Evolutionary conservation across 257 asterid genomes (phyloP).

Genomic region (Thymus quinquecostatus): DNA sequence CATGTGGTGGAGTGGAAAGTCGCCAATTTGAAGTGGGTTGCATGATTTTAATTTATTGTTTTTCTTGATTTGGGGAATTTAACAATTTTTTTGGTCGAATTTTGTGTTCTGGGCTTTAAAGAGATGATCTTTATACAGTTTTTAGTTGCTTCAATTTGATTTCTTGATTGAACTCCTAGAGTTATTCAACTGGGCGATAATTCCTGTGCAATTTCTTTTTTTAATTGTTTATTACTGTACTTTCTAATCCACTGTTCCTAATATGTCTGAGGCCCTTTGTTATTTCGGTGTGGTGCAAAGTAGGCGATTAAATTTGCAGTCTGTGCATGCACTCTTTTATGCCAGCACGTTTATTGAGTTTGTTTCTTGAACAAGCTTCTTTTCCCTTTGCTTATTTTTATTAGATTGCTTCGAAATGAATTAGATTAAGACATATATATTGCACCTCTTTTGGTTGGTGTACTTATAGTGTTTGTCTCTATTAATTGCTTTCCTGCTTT

Average conservation of each 20-base stretch:
- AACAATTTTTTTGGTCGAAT: conserved; percentile 22
- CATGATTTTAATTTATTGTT: not conserved
- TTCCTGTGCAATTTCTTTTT: not conserved
- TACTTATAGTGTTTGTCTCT: conserved; percentile 10
- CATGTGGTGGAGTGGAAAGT: conserved; percentile 32
- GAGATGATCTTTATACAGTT: conserved; percentile 18
- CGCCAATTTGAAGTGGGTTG: conserved; percentile 35
- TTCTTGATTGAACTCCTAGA: not conserved
- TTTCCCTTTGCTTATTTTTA: conserved; percentile 10
- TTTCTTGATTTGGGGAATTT: conserved; percentile 34
- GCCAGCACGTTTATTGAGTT: conserved; percentile 20
- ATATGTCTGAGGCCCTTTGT: conserved; percentile 5
- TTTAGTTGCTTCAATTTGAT: conserved; percentile 15
- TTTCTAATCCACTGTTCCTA: not conserved
- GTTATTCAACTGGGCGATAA: conserved; percentile 4
- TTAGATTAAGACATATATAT: conserved; percentile 19
- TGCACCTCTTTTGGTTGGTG: conserved; percentile 16
- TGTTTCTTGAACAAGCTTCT: conserved; percentile 16
- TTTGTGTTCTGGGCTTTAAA: not conserved
- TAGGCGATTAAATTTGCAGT: conserved; percentile 25
- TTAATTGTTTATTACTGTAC: too few relatives aligned
- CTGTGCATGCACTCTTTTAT: conserved; percentile 10
- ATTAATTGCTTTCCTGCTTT: conserved; percentile 12
- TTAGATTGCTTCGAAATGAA: conserved; percentile 17
- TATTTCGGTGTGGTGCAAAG: conserved; percentile 15